Conservation (phyloP, 1,139 yeast genomes). For the Tardiomyces blankii region DNA sequence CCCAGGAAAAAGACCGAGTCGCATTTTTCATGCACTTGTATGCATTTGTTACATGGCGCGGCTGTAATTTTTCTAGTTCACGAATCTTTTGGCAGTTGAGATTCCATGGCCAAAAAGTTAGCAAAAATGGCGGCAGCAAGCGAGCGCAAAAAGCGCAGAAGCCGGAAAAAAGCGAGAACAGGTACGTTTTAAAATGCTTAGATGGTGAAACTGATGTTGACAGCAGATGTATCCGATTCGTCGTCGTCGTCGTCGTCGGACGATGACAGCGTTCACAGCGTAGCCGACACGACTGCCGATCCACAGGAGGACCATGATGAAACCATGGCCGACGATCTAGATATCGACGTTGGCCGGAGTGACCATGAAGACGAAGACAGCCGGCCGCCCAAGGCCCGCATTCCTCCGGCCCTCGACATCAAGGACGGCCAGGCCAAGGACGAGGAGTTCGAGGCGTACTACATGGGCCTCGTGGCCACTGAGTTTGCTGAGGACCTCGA, state of each 20-base stretch:
- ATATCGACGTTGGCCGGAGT: constrained; percentile 5
- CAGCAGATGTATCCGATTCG: constrained; percentile 6
- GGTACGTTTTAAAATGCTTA: constrained; percentile 9
- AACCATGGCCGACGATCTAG: constrained; percentile 6
- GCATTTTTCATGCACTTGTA: too few relatives aligned
- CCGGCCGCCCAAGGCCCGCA: constrained; percentile 4
- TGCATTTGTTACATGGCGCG: too few relatives aligned
- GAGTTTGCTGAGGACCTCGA: constrained; percentile 30
- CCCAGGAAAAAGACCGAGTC: too few relatives aligned
- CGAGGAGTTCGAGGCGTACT: constrained; percentile 22
- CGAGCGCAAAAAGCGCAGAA: constrained; percentile 15
- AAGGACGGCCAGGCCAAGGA: constrained; percentile 2
- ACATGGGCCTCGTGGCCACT: constrained; percentile 23
- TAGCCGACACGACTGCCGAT: constrained; percentile 5
- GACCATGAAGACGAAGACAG: constrained; percentile 3
- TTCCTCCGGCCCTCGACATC: constrained; percentile 10
- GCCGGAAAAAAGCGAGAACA: constrained; percentile 24
- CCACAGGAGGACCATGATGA: constrained; percentile 6
- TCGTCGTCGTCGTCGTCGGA: constrained; percentile 23
- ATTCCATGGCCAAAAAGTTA: too few relatives aligned
- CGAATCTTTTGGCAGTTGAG: too few relatives aligned
- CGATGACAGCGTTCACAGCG: constrained; percentile 10
- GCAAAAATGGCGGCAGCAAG: too few relatives aligned
- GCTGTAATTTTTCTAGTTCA: too few relatives aligned
- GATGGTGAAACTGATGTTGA: constrained; percentile 1